Evolutionary conservation across 306 rosid genomes (phyloP).

Genomic region (Pterocarpus santalinus): DNA sequence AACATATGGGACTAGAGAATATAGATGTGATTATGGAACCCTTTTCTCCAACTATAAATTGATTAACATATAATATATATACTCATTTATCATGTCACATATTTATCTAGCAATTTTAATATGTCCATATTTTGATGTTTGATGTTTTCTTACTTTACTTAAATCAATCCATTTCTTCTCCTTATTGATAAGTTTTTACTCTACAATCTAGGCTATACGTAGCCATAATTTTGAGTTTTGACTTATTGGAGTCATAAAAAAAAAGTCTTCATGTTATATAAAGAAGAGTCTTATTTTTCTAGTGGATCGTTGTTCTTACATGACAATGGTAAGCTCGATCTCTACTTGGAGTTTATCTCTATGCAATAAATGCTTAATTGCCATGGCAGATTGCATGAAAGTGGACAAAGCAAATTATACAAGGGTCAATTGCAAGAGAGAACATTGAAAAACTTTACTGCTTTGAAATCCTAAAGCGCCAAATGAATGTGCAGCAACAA

Average conservation of each 20-base stretch:
- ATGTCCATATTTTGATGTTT: neutral
- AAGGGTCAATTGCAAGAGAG: too few relatives aligned
- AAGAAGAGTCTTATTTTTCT: conserved; percentile 13
- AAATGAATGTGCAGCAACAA: conserved; percentile 53
- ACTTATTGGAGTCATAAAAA: too few relatives aligned
- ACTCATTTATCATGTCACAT: too few relatives aligned
- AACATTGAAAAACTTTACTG: conserved; percentile 48
- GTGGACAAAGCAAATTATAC: too few relatives aligned
- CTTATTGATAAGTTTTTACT: conserved; percentile 5
- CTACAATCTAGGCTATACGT: too few relatives aligned
- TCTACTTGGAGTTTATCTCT: too few relatives aligned
- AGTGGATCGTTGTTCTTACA: conserved; percentile 37
- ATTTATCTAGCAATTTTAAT: too few relatives aligned
- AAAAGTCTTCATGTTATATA: neutral
- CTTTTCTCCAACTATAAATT: conserved; percentile 79
- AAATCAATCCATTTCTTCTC: neutral
- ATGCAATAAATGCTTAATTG: too few relatives aligned
- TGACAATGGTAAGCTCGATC: neutral
- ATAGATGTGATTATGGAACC: conserved; percentile 98
- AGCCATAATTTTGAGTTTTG: too few relatives aligned
- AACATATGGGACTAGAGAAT: conserved; percentile 97
- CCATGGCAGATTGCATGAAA: too few relatives aligned
- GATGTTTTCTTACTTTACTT: neutral
- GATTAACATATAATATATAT: too few relatives aligned
- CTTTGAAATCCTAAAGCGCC: conserved; percentile 61